Percentiles rank a stretch among this genome's conserved stretches.
Evolutionary conservation across 163 green algal genomes (phyloP).

Genomic region (Coccomyxa subellipsoidea): DNA sequence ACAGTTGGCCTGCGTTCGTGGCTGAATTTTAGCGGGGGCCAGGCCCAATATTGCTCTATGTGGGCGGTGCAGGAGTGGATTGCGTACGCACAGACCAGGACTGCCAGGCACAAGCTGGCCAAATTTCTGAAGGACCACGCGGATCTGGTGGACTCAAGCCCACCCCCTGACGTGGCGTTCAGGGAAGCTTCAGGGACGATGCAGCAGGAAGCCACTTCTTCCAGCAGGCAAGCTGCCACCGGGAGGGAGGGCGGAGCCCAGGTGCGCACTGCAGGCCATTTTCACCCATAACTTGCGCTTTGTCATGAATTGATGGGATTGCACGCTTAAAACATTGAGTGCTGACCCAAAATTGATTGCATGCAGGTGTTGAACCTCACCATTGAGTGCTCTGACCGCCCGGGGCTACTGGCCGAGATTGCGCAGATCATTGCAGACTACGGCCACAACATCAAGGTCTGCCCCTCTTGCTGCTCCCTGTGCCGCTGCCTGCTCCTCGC

Average conservation of each 20-base stretch:
- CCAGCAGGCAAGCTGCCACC: background rate
- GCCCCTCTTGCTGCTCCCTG: background rate
- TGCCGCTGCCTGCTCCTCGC: background rate
- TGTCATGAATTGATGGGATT: too few species aligned
- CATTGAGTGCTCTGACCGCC: conserved; percentile 49
- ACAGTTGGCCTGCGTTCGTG: too few species aligned
- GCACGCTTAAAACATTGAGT: too few species aligned
- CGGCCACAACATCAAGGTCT: conserved; percentile 59
- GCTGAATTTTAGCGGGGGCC: too few species aligned
- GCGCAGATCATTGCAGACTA: conserved; percentile 44
- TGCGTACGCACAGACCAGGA: conserved; percentile 45
- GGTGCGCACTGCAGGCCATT: background rate
- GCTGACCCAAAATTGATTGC: background rate
- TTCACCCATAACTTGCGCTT: too few species aligned
- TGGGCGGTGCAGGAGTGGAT: conserved; percentile 38
- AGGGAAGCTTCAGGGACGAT: background rate
- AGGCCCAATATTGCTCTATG: background rate
- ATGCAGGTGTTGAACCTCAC: conserved; percentile 42
- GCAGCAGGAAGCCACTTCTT: background rate
- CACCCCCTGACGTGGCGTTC: background rate
- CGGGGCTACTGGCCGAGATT: conserved; percentile 60
- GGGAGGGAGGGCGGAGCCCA: background rate
- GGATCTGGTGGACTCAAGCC: background rate
- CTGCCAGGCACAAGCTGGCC: conserved; percentile 66
- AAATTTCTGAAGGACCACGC: conserved; percentile 60